Percentiles rank a stretch among this genome's conserved stretches.
phyloP scores from a whole-genome alignment of 2,329 filamentous ascomycete species.

The Leptodontidium sp. region DNA sequence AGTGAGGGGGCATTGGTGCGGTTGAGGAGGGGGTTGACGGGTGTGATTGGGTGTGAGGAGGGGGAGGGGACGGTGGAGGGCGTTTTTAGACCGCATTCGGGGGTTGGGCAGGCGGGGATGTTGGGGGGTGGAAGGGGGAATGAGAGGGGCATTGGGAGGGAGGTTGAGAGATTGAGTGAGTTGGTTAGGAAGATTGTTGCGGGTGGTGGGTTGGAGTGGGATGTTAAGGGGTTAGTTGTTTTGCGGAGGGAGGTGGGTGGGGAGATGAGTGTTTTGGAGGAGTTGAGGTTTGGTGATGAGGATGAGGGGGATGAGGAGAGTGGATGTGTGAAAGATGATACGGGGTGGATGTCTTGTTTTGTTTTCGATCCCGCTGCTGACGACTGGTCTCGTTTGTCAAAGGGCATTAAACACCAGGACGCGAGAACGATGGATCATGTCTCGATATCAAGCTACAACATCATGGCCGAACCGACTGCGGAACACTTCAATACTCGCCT shows the following conservation, averaged over 20 bases:
- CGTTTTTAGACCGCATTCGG: constrained; percentile 57
- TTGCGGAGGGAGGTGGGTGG: constrained; percentile 58
- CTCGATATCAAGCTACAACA: constrained; percentile 50
- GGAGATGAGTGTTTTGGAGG: constrained; percentile 56
- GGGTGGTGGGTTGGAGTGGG: constrained; percentile 53
- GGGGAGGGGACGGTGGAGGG: constrained; percentile 35
- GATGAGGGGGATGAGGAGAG: neutral
- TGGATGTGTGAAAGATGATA: neutral
- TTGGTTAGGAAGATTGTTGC: constrained; percentile 59
- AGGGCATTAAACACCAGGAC: neutral
- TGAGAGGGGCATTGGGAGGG: constrained; percentile 23
- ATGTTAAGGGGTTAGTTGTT: constrained; percentile 57
- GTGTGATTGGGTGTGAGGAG: constrained; percentile 28
- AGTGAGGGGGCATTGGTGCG: constrained; percentile 22
- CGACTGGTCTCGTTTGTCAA: neutral
- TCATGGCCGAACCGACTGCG: constrained; percentile 51
- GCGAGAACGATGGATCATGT: neutral
- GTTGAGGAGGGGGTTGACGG: constrained; percentile 26
- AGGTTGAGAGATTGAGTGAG: constrained; percentile 58
- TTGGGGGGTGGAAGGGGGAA: constrained; percentile 44
- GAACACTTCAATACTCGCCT: constrained; percentile 49
- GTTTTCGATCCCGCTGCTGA: neutral
- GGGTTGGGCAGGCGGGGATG: constrained; percentile 65
- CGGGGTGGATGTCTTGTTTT: constrained; percentile 5
- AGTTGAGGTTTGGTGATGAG: constrained; percentile 23